Conservation (phyloP, 768 basidiomycete genomes). For the Leccinum broughii region DNA sequence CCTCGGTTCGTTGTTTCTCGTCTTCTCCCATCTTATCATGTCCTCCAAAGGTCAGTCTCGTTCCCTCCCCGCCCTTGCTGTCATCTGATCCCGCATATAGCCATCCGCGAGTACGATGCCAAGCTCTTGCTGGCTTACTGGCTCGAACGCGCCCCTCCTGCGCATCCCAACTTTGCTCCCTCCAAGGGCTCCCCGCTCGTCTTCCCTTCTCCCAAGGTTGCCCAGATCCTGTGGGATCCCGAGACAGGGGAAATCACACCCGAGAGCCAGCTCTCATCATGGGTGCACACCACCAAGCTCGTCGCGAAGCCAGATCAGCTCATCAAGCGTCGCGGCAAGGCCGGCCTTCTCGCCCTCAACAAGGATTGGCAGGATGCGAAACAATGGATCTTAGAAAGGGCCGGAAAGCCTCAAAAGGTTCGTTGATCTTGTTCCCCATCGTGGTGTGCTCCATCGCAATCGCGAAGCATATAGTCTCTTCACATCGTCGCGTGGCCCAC, state of each 20-base stretch:
- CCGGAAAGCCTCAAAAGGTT: constrained; percentile 89
- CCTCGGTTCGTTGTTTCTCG: neutral
- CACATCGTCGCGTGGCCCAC: constrained; percentile 27
- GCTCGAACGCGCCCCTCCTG: constrained; percentile 86
- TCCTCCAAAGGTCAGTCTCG: constrained; percentile 33
- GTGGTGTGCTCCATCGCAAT: constrained; percentile 9
- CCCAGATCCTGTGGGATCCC: constrained; percentile 86
- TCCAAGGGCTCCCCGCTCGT: constrained; percentile 41
- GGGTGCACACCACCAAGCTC: constrained; percentile 85
- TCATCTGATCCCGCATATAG: constrained; percentile 34
- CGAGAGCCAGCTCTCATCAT: constrained; percentile 64
- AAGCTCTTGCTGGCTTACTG: constrained; percentile 98
- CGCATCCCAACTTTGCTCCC: constrained; percentile 60
- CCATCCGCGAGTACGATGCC: constrained; percentile 98
- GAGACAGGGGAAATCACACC: constrained; percentile 60
- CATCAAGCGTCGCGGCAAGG: constrained; percentile 99
- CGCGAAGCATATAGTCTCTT: constrained; percentile 14
- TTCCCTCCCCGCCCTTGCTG: neutral
- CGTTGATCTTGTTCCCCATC: constrained; percentile 5
- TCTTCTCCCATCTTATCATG: constrained; percentile 25
- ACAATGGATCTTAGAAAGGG: constrained; percentile 82
- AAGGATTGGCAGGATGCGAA: constrained; percentile 88
- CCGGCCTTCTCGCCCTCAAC: constrained; percentile 92
- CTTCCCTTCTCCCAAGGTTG: constrained; percentile 74
- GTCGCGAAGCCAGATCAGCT: constrained; percentile 98